Conservation (phyloP, 2,329 filamentous ascomycete species). For the Aspergillus sp. region DNA sequence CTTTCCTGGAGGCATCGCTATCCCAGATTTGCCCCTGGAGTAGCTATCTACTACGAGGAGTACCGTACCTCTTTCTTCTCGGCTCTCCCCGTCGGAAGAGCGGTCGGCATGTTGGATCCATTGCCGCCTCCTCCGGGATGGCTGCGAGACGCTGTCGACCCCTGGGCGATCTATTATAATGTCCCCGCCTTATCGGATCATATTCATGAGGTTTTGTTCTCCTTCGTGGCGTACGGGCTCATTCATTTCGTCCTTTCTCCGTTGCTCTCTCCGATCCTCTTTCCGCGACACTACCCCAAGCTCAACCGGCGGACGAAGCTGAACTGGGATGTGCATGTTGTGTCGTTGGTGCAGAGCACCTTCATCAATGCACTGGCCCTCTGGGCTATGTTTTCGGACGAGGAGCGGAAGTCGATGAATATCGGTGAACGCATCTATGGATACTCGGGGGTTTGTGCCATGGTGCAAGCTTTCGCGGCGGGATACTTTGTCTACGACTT, state of each 20-base stretch:
- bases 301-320: conserved; percentile 57
- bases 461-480: conserved; percentile 60
- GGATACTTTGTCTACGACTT: conserved; percentile 68
- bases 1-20: not conserved
- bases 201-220: conserved; percentile 60
- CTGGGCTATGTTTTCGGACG: conserved; percentile 58
- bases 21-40: not conserved
- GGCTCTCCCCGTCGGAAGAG: conserved; percentile 10
- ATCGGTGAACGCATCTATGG: conserved; percentile 58
- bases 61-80: not conserved
- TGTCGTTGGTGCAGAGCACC: conserved; percentile 60
- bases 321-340: conserved; percentile 68
- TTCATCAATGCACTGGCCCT: conserved; percentile 57
- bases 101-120: conserved; percentile 44
- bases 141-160: conserved; percentile 50
- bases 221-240: conserved; percentile 57
- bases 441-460: conserved; percentile 58
- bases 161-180: conserved; percentile 51
- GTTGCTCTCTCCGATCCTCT: conserved; percentile 52
- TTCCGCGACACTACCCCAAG: conserved; percentile 54
- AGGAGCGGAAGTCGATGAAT: conserved; percentile 55
- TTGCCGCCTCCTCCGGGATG: conserved; percentile 50
- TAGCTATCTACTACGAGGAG: conserved; percentile 4
- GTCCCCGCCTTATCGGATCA: conserved; percentile 60
- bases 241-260: conserved; percentile 57